Base-by-base conservation (phyloP, 2,329 filamentous ascomycete genomes). In the Verticillium isaacii region DNA sequence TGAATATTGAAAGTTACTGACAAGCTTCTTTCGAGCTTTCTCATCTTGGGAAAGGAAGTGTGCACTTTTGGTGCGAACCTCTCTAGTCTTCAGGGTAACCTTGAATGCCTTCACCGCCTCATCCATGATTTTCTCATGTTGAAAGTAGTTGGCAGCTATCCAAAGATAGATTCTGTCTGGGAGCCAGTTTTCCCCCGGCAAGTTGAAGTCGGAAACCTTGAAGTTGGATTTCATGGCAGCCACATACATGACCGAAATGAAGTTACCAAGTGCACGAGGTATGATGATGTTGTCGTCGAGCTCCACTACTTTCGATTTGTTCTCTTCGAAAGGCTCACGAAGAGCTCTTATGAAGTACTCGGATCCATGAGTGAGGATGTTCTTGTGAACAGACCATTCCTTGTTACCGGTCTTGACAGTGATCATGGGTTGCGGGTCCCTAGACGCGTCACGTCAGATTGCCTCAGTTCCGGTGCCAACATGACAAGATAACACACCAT, bases 31-130 rank as follows among this genome's bases (percentile, higher is more conserved):
- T 8, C 7, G n/a, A 15, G 39, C 8, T 12, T 23, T 23, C 19
- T 23, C 19, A 2, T 23, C 19, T 25, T 12, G 23, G n/a, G 19
- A 50, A 5, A 9, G 39, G 4, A 50, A 50, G n/a, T n/a, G 1
- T 23, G 5, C 11, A 11, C n/a, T 8, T 3, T n/a, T 8, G 0
- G 5, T 2, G 14, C 3, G 9, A 3, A 5, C 2, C n/a, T 50
- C 9, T 50, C 19, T 23, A 9, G 8, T 5, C 4, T 3, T 8
- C 19, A 23, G 23, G 19, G 19, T 19, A n/a, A 23, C 11, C n/a
- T 50, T 14, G 19, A 50, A 12, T 2, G 45, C 11, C 19, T 50
- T 23, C n/a, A 23, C 2, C 3, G 45, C 45, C 23, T 12, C 19
- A 7, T 23, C 9, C 19, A 23, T 50, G 0, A 50, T 50, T 4